Conservation (phyloP, 2,329 filamentous ascomycete species). For the Hortaea sp. region DNA sequence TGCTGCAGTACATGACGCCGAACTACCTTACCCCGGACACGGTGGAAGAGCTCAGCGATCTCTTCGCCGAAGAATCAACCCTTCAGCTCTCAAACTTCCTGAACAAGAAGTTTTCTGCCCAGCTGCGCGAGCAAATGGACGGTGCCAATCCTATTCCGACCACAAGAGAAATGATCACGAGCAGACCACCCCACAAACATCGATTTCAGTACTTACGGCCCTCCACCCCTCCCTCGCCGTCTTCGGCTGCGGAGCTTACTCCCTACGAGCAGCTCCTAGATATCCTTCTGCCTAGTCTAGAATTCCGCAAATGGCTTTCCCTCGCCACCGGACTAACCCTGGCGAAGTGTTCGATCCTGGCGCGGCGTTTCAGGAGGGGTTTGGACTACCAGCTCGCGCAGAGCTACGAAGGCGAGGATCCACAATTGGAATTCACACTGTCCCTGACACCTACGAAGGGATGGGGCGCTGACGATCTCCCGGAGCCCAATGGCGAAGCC, state of each 20-base stretch:
- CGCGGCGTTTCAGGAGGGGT: conserved; percentile 76
- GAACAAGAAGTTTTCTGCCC: conserved; percentile 62
- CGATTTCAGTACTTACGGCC: conserved; percentile 65
- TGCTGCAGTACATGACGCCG: conserved; percentile 82
- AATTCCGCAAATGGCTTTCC: conserved; percentile 84
- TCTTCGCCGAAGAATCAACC: conserved; percentile 74
- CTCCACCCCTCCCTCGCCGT: conserved; percentile 1
- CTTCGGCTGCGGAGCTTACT: conserved; percentile 22
- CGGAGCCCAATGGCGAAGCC: conserved; percentile 26
- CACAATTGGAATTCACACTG: conserved; percentile 77
- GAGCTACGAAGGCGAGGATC: conserved; percentile 60
- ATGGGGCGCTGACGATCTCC: conserved; percentile 58
- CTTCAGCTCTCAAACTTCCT: conserved; percentile 74
- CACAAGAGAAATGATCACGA: conserved; percentile 26
- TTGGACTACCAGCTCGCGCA: conserved; percentile 90
- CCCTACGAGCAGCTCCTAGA: conserved; percentile 71
- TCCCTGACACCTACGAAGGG: conserved; percentile 75
- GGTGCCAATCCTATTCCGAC: conserved; percentile 44
- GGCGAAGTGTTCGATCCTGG: conserved; percentile 66
- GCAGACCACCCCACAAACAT: conserved; percentile 88
- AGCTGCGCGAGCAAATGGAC: conserved; percentile 60
- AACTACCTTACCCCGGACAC: conserved; percentile 89
- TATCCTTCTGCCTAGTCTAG: conserved; percentile 68
- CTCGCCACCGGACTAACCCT: conserved; percentile 68
- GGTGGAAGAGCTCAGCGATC: conserved; percentile 67